A percentile compares a stretch with the other conserved stretches of the same genome.
Evolutionary conservation across 805 yeast species (phyloP).

Genomic region (Debaryomyces hansenii): DNA sequence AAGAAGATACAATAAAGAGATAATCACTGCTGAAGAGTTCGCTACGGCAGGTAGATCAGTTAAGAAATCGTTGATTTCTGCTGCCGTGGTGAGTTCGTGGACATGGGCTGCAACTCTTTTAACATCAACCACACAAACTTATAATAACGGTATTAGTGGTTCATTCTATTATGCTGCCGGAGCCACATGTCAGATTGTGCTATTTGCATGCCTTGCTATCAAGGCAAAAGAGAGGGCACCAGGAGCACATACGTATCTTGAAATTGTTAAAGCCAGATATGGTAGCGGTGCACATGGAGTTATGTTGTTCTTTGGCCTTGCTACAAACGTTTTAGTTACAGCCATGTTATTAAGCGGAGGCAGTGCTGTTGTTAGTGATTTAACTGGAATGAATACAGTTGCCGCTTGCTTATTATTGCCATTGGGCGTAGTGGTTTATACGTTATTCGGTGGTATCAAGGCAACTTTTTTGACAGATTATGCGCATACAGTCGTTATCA

Average conservation of each 20-base stretch:
- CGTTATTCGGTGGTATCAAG: constrained; percentile 46
- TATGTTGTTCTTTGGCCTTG: constrained; percentile 76
- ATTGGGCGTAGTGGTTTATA: constrained; percentile 60
- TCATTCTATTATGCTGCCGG: constrained; percentile 88
- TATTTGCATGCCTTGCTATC: constrained; percentile 84
- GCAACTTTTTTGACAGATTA: constrained; percentile 48
- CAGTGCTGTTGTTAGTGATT: constrained; percentile 73
- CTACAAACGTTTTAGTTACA: constrained; percentile 86
- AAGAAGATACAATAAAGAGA: constrained; percentile 78
- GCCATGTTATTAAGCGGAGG: constrained; percentile 93
- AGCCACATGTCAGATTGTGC: constrained; percentile 83
- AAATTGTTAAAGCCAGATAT: constrained; percentile 77
- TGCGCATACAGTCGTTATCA: constrained; percentile 54
- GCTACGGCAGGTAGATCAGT: constrained; percentile 91
- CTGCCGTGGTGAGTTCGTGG: constrained; percentile 94
- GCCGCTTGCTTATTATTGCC: constrained; percentile 86
- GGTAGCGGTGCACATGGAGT: constrained; percentile 74
- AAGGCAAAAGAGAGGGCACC: constrained; percentile 90
- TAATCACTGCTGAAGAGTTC: constrained; percentile 90
- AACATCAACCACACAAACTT: constrained; percentile 67
- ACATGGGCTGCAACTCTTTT: constrained; percentile 56
- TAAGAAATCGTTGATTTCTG: constrained; percentile 77
- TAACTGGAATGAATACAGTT: constrained; percentile 76
- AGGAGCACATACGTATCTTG: constrained; percentile 87
- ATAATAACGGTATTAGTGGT: constrained; percentile 73